Evolutionary conservation across 1,139 yeast species (phyloP).

Genomic region (Trichomonascaceae sp.): DNA sequence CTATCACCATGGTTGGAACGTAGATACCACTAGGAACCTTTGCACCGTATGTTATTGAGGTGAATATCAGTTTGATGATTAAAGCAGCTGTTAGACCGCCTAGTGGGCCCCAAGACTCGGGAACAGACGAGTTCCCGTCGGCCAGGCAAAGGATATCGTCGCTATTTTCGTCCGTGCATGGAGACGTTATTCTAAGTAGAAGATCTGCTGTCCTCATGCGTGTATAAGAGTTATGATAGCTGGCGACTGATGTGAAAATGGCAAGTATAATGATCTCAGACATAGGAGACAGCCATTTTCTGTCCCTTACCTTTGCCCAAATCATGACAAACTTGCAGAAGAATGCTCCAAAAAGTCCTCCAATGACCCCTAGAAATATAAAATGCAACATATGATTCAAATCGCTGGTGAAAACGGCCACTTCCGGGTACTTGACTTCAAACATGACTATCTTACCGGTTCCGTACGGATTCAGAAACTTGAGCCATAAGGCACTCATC

Average conservation of each 20-base stretch:
- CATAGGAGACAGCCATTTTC: constrained; percentile 38
- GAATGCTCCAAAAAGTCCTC: constrained; percentile 53
- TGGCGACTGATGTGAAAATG: constrained; percentile 43
- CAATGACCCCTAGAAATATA: constrained; percentile 47
- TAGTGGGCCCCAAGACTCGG: constrained; percentile 29
- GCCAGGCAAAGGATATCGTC: constrained; percentile 39
- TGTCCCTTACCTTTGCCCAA: constrained; percentile 36
- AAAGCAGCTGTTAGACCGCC: constrained; percentile 40
- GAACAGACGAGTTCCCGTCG: constrained; percentile 10
- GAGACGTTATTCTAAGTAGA: constrained; percentile 47
- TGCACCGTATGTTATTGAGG: constrained; percentile 53
- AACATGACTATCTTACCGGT: constrained; percentile 58
- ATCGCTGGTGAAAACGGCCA: constrained; percentile 42
- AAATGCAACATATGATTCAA: constrained; percentile 43
- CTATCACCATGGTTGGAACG: constrained; percentile 64
- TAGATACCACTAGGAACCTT: constrained; percentile 63
- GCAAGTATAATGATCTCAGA: constrained; percentile 47
- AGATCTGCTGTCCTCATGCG: constrained; percentile 51
- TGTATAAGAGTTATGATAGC: constrained; percentile 51
- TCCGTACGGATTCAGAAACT: constrained; percentile 55
- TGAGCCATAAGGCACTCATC: constrained; percentile 49
- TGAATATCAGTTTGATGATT: constrained; percentile 42
- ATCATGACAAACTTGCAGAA: constrained; percentile 44
- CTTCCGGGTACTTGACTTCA: constrained; percentile 46
- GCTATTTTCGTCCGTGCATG: constrained; percentile 35